Evolutionary conservation across 768 basidiomycete genomes (phyloP), one percentile per base, ranked within the genome.

Genomic region (Phaeotremella fagi): DNA sequence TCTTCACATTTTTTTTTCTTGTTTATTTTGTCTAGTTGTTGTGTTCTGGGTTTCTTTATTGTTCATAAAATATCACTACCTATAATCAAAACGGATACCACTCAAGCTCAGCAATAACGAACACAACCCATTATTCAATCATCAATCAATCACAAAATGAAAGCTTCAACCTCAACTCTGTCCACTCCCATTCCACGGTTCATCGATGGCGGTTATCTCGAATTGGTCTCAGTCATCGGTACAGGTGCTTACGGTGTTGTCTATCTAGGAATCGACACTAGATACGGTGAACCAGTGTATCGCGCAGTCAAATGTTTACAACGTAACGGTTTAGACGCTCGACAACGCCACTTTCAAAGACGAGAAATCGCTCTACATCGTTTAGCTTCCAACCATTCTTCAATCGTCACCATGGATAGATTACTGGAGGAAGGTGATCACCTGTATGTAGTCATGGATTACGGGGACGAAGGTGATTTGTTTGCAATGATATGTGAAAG

Each of bases 161-260:
- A 41, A 20, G 38, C 38, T 14, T 41, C 38, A 12, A 41, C 38
- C 7, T 41, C 38, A 50, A 31, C 24, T 49, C 55, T 74, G 58
- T 67, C 78, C 26, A 55, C 72, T 48, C 89, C 88, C 49, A 84
- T 54, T 16, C 68, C 58, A 24, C 49, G 57, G 25, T 55, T 82
- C 71, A 88, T 98, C 78, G 89, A 94, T 79, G 79, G 82, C 53
- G 85, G 83, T 60, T 77, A 82, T 45, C 82, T 97, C 54, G 82
- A 90, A 75, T 84, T 98, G 55, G 82, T 87, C 63, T 83, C 87
- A 65, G 81, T 92, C 58, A 82, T 98, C 45, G 94, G 94, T 29
- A 82, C 87, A 28, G 94, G 94, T 12, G 92, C 92, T 22, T 98
- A 95, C 71, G 94, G 94, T 50, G 85, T 91, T 63, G 94, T 97